Evolutionary conservation across 441 rosid genomes (phyloP), one percentile per base, ranked within the genome.

Genomic region (Omphalea diandra): DNA sequence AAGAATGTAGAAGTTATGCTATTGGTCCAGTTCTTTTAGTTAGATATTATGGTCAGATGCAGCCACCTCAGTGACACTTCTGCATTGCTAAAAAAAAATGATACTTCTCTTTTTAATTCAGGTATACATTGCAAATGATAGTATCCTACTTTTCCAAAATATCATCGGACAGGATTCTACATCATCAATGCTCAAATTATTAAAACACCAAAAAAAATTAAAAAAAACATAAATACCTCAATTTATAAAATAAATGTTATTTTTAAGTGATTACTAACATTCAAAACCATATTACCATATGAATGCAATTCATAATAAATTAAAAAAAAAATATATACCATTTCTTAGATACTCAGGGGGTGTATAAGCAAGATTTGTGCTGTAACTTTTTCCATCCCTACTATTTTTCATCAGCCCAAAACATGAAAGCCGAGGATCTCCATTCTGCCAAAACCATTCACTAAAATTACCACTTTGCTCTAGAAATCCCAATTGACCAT

Each of bases 351-450:
- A 94, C 78, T 94, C 98, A 0, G 97, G 98, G 47, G 98, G 98
- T 47, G 97, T 88, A 77, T 94, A 94, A 0, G 97, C 98, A 82
- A 91, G 85, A 88, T 91, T 91, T 56, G 98, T 91, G 78, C 97
- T 94, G 78, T 91, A 94, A 80, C 97, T 91, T 87, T 91, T 90
- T 75, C 98, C 98, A 83, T 94, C 97, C 69, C 94, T 79, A 49
- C 97, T 94, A 75, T 94, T 94, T 79, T 91, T 94, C 94, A 94
- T 90, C 83, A 94, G 82, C 35, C 98, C 98, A 50, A 91, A 94
- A 84, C 97, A 94, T 2, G 98, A 94, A 65, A 94, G 95, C 55
- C 93, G 90, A 53, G 98, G 97, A 85, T 94, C 97, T 61, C 97
- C 97, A 81, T 82, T 87, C 98, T 91, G 89, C 75, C 76, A 81